Conservation (phyloP, 768 basidiomycete species). For the Rhizopogon rudus region DNA sequence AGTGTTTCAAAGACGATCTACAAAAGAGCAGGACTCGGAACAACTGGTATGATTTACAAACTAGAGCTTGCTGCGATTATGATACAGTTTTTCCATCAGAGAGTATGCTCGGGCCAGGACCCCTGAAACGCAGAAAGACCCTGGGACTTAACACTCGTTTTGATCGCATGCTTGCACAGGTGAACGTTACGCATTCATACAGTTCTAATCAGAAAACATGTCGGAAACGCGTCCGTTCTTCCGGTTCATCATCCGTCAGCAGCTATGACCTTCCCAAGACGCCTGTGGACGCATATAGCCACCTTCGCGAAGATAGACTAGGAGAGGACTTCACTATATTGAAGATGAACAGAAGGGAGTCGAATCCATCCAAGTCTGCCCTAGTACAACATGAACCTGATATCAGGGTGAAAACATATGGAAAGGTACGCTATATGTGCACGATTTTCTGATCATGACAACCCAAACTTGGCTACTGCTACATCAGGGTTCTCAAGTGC, state of each 20-base stretch:
- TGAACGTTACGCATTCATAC: constrained; percentile 36
- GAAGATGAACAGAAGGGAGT: constrained; percentile 29
- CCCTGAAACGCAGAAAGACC: constrained; percentile 45
- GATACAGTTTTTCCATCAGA: neutral
- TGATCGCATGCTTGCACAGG: constrained; percentile 62
- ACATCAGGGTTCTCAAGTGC: constrained; percentile 9
- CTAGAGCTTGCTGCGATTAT: too few species aligned
- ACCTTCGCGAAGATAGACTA: constrained; percentile 27
- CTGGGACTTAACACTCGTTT: constrained; percentile 52
- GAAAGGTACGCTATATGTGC: constrained; percentile 27
- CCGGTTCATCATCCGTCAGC: constrained; percentile 41
- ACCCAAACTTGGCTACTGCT: constrained; percentile 6
- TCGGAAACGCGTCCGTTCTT: constrained; percentile 32
- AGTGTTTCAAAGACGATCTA: constrained; percentile 9
- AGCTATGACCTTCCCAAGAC: constrained; percentile 37
- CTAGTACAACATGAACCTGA: neutral
- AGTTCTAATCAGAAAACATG: constrained; percentile 13
- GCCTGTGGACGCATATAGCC: constrained; percentile 35
- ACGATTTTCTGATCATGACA: constrained; percentile 5
- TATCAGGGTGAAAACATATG: neutral
- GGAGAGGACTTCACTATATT: constrained; percentile 38
- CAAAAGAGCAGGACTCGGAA: neutral
- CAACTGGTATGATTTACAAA: neutral
- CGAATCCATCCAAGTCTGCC: neutral
- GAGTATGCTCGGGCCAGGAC: constrained; percentile 4